A percentile compares a stretch with the other conserved stretches of the same genome.
Conservation (phyloP, 2,329 filamentous ascomycete species). For the Fusarium stilboides region DNA sequence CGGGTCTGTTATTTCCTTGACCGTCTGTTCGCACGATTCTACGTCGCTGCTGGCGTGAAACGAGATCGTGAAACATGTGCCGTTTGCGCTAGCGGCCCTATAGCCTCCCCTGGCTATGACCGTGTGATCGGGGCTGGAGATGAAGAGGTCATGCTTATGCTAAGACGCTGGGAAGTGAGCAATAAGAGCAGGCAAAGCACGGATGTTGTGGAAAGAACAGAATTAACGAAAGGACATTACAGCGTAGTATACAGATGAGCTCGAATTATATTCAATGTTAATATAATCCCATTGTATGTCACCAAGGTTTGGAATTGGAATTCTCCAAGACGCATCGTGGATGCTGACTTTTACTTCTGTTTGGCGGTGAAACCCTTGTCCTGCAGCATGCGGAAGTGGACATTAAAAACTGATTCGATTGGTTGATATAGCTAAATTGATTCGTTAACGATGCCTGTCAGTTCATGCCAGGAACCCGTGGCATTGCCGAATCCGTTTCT, state of each 20-base stretch:
- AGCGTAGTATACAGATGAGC: background rate
- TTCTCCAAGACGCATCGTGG: slow-evolving; percentile 8
- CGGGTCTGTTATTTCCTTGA: slow-evolving; percentile 34
- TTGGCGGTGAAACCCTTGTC: slow-evolving; percentile 21
- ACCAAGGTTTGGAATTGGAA: slow-evolving; percentile 14
- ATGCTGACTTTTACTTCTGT: slow-evolving; percentile 11
- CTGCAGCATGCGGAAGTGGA: background rate
- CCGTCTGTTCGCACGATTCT: slow-evolving; percentile 24
- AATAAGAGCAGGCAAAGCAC: slow-evolving; percentile 17
- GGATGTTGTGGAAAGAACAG: background rate
- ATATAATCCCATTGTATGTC: slow-evolving; percentile 7
- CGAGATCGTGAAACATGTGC: slow-evolving; percentile 40
- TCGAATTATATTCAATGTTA: background rate
- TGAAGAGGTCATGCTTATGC: slow-evolving; percentile 39
- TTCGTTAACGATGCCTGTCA: slow-evolving; percentile 23
- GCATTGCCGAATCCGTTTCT: slow-evolving; percentile 34
- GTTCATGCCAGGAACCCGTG: slow-evolving; percentile 42
- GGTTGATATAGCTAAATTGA: slow-evolving; percentile 4
- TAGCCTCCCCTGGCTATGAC: slow-evolving; percentile 26
- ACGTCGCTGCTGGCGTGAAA: slow-evolving; percentile 39
- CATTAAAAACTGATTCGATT: background rate
- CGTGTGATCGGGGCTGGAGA: slow-evolving; percentile 7
- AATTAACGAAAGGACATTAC: no score
- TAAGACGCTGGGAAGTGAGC: slow-evolving; percentile 22
- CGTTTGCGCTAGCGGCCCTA: slow-evolving; percentile 29